Conservation (phyloP, 805 yeast species). For the Komagataella pseudopastoris region DNA sequence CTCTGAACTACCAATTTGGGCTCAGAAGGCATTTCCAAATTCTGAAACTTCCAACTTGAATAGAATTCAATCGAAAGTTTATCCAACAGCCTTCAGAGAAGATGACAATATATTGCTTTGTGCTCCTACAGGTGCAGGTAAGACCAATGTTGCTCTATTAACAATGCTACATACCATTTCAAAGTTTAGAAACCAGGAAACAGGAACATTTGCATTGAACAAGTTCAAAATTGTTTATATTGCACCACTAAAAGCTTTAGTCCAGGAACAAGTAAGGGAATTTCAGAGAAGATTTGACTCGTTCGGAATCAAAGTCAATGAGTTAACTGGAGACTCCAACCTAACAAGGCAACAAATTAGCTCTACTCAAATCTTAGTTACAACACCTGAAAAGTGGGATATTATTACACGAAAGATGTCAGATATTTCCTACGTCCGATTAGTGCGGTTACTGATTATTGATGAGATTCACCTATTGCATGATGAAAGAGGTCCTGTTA, state of each 20-base stretch:
- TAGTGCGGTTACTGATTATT: conserved; percentile 61
- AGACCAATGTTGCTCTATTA: conserved; percentile 91
- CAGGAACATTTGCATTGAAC: conserved; percentile 42
- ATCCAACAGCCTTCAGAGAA: conserved; percentile 57
- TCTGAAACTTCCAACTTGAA: conserved; percentile 57
- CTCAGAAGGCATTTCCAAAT: conserved; percentile 58
- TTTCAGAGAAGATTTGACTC: conserved; percentile 65
- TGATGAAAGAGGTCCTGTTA: conserved; percentile 90
- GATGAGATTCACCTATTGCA: conserved; percentile 91
- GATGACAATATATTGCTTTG: conserved; percentile 72
- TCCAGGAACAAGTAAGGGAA: conserved; percentile 94
- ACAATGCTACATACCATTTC: conserved; percentile 53
- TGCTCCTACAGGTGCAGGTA: conserved; percentile 99
- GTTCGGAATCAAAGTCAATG: conserved; percentile 79
- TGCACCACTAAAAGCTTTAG: conserved; percentile 87
- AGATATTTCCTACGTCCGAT: conserved; percentile 48
- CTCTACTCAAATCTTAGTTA: conserved; percentile 78
- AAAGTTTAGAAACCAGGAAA: conserved; percentile 27
- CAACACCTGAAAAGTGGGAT: conserved; percentile 97
- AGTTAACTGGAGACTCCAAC: conserved; percentile 94
- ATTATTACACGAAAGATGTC: conserved; percentile 72
- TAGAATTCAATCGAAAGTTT: conserved; percentile 73
- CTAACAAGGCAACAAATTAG: conserved; percentile 66
- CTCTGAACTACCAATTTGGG: conserved; percentile 67
- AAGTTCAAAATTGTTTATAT: conserved; percentile 87